Evolutionary conservation across 2,329 filamentous ascomycete genomes (phyloP), one percentile per base, ranked within the genome.

Genomic region (Diaporthe capsici): DNA sequence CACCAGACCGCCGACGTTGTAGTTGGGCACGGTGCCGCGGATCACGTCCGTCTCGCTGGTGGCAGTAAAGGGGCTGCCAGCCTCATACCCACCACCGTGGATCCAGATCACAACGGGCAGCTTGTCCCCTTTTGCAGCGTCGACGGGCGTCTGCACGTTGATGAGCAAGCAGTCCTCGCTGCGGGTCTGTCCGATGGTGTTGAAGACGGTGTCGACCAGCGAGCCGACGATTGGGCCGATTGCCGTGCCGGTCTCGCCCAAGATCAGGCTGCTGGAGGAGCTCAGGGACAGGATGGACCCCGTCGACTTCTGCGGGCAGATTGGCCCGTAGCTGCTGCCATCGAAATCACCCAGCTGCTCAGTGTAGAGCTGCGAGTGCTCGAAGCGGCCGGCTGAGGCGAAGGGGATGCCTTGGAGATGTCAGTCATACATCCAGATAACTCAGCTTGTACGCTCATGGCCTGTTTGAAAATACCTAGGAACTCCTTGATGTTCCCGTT

Each of bases 21-120:
- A 67, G 28, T 51, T 51, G 1, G 63, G 63, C 10, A 8, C 44
- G 6, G 44, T 51, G 42, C 61, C 61, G 61, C 61, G 61, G 61
- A 34, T 22, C 2, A 13, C 42, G 4, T 65, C 61, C 17, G 61
- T 34, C 61, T 65, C 61, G 42, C 61, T 65, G 28, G 28, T 2
- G 28, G 28, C 25, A 4, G 61, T 65, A n/a, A 65, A 49, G 0
- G 63, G 44, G 20, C 44, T 37, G 20, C 63, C 63, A 1, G 9
- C 44, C 44, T 51, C 63, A 4, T 15, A 51, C 6, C 47, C 73
- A 22, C 73, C 73, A 8, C 73, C 73, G 20, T 60, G 37, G 15
- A 75, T 72, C 73, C 73, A 75, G 2, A 75, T 47, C 20, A 72
- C 39, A 31, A 75, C 73, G 22, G 73, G 73, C 34, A 75, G 20